Evolutionary conservation across 2,329 filamentous ascomycete genomes (phyloP).

Genomic region (Biscogniauxia marginata): DNA sequence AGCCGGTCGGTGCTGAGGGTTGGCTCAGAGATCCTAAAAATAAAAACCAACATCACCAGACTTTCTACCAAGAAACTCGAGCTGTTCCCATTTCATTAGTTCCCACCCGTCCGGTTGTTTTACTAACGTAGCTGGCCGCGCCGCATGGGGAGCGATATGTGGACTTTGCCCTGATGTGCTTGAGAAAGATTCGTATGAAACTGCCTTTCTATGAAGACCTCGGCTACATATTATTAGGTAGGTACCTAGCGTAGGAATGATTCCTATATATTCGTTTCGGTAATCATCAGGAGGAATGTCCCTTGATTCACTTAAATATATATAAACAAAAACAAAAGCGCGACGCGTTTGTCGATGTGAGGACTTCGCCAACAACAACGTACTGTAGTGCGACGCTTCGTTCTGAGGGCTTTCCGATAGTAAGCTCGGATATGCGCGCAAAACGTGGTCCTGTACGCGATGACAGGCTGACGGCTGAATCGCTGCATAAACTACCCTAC

Average conservation of each 20-base stretch:
- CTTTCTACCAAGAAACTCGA: background rate
- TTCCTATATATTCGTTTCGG: background rate
- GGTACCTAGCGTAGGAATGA: background rate
- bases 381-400: too few relatives aligned
- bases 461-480: background rate
- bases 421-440: too few relatives aligned
- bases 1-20: too few relatives aligned
- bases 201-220: background rate
- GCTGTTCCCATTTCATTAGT: background rate
- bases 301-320: background rate
- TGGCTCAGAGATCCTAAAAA: background rate
- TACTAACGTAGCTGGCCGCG: background rate
- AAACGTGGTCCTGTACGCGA: background rate
- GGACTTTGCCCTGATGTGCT: background rate
- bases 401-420: too few relatives aligned
- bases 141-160: background rate
- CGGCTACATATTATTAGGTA: background rate
- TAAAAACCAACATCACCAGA: background rate
- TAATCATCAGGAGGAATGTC: background rate
- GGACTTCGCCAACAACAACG: too few relatives aligned
- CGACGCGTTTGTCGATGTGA: too few relatives aligned
- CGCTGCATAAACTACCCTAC: background rate
- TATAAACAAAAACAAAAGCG: background rate
- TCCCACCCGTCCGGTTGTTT: background rate
- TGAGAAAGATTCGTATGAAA: background rate